Evolutionary conservation across 2,329 filamentous ascomycete genomes (phyloP), one percentile per base, ranked within the genome.

Genomic region (Penicillium crustosum): DNA sequence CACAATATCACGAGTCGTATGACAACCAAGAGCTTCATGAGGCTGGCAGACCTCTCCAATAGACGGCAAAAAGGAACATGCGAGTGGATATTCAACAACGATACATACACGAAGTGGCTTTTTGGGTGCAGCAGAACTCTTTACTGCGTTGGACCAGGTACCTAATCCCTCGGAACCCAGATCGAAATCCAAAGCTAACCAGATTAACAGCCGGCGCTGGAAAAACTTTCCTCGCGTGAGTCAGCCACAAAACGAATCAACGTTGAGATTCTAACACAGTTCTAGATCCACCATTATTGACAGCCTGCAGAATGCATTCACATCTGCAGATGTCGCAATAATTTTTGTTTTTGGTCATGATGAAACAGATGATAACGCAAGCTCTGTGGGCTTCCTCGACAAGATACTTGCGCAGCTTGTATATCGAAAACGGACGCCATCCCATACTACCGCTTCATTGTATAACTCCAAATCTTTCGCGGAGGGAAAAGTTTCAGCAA

Each of bases 171-270:
- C 10, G 29, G 7, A 10, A 29, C 25, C 25, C 4, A 29, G 29
- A 29, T 29, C 29, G 10, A 10, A 9, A 29, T 9, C 29, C 10
- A 10, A 23, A 12, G 13, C 38, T 41, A 41, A 41, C 19, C 5
- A 21, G 19, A 23, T 13, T 5, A 23, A 21, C 12, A 72, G 70
- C 71, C 36, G 70, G 71, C n/a, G 69, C 61, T 13, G 69, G 68
- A 0, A 72, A 72, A 42, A 72, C 68, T 0, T 73, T 73, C 51
- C 54, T 73, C n/a, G 61, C 69, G 70, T 72, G 29, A 61, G 70
- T 66, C 15, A 29, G 15, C 15, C 7, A 4, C 2, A 36, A 36
- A 49, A 17, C 2, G 31, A 35, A 29, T 13, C 4, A 12, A 27
- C 3, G 2, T 29, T 4, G 5, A 17, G 19, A 48, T 31, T 33